Base-by-base conservation (phyloP, 805 yeast species). In the Saccharomycopsis javanensis region DNA sequence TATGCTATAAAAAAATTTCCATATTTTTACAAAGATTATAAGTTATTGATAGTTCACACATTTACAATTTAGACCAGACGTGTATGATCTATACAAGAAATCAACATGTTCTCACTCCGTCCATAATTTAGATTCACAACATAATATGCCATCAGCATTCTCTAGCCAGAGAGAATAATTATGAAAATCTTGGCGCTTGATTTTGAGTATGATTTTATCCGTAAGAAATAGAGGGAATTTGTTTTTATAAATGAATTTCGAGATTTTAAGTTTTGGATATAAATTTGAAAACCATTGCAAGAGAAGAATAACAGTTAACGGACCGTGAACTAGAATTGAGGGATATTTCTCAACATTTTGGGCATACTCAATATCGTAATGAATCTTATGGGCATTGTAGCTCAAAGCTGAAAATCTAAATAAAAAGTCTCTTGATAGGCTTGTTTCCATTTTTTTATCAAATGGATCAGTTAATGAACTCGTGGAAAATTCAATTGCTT, bases 351-450 rank as follows among this genome's bases (percentile, higher is more conserved):
- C 98, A 1, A 64, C 64, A 0, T 66, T 57, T 3, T 55, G 63
- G 6, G 88, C 76, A 66, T 87, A 88, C 0, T 62, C 61, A 5
- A 68, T 67, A 65, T 88, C 87, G 68, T 82, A 83, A 70, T 92
- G 99, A 42, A 92, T 88, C 58, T 78, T 77, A 69, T 92, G 99
- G 3, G 95, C 76, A 67, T 92, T 92, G 71, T 83, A 83, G 0
- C 94, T 83, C 55, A 94, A 68, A 11, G 88, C 85, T 50, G 92
- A 83, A 70, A 82, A 87, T 60, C 88, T 72, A 62, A 82, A 76
- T 35, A 82, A 72, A 42, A 80, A 74, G 6, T 73, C 65, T 55
- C 71, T 69, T 5, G 78, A 65, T 46, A 79, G 77, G 23, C 56
- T 70, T 46, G 74, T 64, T 23, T 31, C 18, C 25, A 55, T 42